phyloP scores from a whole-genome alignment of 2,329 filamentous ascomycete genomes.

The Colletotrichum cuscutae region DNA sequence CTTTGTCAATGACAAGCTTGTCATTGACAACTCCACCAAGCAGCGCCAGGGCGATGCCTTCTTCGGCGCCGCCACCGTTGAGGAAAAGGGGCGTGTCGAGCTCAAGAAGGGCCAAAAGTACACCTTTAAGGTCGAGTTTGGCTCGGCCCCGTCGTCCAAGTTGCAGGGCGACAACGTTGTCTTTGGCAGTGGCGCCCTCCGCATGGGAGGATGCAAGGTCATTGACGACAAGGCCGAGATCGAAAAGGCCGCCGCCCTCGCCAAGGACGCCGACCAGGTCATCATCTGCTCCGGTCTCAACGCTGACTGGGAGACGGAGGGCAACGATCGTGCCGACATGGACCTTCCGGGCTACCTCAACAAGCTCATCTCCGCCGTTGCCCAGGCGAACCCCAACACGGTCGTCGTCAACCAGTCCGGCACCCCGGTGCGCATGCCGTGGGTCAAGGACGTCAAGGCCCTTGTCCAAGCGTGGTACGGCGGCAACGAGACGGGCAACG shows the following conservation, averaged over 20 bases:
- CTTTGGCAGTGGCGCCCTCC: conserved; percentile 69
- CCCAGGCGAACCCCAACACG: conserved; percentile 71
- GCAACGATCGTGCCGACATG: conserved; percentile 77
- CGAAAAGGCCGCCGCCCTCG: conserved; percentile 72
- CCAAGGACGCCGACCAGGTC: conserved; percentile 78
- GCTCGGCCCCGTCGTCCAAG: conserved; percentile 67
- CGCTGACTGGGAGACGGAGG: conserved; percentile 79
- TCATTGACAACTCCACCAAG: conserved; percentile 74
- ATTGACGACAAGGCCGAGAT: conserved; percentile 70
- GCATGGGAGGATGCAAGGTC: conserved; percentile 69
- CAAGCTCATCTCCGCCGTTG: conserved; percentile 72
- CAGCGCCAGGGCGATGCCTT: conserved; percentile 72
- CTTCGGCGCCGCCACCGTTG: conserved; percentile 71
- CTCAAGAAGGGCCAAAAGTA: conserved; percentile 71
- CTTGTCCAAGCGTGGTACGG: conserved; percentile 82
- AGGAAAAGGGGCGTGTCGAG: conserved; percentile 68
- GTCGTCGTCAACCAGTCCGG: conserved; percentile 78
- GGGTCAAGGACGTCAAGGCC: conserved; percentile 62
- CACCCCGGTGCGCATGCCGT: conserved; percentile 75
- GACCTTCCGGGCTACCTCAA: conserved; percentile 76
- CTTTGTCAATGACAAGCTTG: conserved; percentile 69
- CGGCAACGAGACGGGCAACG: conserved; percentile 80
- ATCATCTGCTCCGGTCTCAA: conserved; percentile 80
- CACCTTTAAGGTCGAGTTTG: conserved; percentile 68
- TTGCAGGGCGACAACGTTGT: conserved; percentile 60